These are phyloP conservation scores for Aureobasidium lini DNA, from an alignment of 2,329 filamentous ascomycete species.

Conservation along the genomic window DNA sequence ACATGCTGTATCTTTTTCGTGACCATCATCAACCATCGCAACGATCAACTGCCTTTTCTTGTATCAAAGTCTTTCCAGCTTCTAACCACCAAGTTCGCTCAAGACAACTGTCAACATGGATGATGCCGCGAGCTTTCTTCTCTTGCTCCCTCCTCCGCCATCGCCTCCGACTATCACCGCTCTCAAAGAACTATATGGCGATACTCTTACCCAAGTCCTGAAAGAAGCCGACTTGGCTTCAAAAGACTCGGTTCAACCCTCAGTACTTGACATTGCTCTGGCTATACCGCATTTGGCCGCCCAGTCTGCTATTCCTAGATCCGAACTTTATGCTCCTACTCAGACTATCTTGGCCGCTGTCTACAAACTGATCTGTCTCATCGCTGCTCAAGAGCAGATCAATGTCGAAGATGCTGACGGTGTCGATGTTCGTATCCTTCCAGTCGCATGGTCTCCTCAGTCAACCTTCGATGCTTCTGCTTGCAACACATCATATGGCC, in stretches of 20 bases:
- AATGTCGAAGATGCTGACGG: constrained; percentile 60
- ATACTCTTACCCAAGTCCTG: constrained; percentile 36
- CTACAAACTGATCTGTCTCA: constrained; percentile 68
- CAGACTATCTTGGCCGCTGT: constrained; percentile 69
- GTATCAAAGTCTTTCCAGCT: too few relatives aligned
- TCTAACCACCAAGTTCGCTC: too few relatives aligned
- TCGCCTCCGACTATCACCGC: constrained; percentile 31
- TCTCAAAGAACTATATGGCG: constrained; percentile 36
- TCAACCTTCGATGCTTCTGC: constrained; percentile 25
- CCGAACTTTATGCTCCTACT: constrained; percentile 56
- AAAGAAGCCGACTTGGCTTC: constrained; percentile 32
- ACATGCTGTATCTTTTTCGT: background rate
- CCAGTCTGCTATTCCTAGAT: constrained; percentile 42
- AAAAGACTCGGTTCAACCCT: constrained; percentile 27
- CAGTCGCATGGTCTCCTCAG: constrained; percentile 54
- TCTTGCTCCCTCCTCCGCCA: constrained; percentile 40
- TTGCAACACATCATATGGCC: constrained; percentile 31
- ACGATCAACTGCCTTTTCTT: too few relatives aligned
- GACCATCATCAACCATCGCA: background rate
- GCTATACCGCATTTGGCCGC: constrained; percentile 55
- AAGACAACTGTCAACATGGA: background rate
- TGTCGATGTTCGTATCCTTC: constrained; percentile 67
- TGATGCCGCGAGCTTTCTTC: constrained; percentile 28
- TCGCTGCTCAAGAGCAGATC: constrained; percentile 59
- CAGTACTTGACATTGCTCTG: constrained; percentile 53